These are phyloP conservation scores for Pseudogymnoascus sp. DNA, from an alignment of 2,329 filamentous ascomycete genomes.

Conservation along the genomic window DNA sequence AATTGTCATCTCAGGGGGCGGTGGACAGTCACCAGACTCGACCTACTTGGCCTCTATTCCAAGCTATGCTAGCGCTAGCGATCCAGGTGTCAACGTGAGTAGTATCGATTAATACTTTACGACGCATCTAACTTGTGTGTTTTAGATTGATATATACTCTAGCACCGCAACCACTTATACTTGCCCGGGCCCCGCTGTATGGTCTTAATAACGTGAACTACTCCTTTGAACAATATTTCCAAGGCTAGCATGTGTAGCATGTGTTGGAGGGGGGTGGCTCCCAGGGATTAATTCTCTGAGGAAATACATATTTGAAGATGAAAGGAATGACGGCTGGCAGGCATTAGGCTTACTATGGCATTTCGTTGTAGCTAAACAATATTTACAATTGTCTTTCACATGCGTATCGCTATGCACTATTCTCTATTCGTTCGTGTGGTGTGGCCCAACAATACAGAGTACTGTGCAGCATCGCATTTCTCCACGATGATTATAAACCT, in stretches of 20 bases:
- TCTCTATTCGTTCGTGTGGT: no score
- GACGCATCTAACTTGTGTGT: constrained; percentile 11
- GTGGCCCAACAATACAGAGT: no score
- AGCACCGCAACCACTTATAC: constrained; percentile 40
- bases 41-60: constrained; percentile 20
- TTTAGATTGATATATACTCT: constrained; percentile 41
- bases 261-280: neutral
- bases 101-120: neutral
- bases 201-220: constrained; percentile 23
- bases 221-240: neutral
- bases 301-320: neutral
- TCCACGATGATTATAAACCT: neutral
- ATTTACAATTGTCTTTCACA: no score
- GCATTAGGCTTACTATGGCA: neutral
- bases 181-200: constrained; percentile 41
- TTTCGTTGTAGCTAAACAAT: neutral
- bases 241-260: neutral
- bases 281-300: neutral
- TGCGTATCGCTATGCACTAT: no score
- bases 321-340: neutral
- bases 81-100: constrained; percentile 30
- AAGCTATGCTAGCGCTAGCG: constrained; percentile 17
- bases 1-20: constrained; percentile 42
- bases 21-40: constrained; percentile 33
- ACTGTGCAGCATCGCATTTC: no score